Conservation (phyloP, 2,329 filamentous ascomycete genomes). For the Exophiala sp. region DNA sequence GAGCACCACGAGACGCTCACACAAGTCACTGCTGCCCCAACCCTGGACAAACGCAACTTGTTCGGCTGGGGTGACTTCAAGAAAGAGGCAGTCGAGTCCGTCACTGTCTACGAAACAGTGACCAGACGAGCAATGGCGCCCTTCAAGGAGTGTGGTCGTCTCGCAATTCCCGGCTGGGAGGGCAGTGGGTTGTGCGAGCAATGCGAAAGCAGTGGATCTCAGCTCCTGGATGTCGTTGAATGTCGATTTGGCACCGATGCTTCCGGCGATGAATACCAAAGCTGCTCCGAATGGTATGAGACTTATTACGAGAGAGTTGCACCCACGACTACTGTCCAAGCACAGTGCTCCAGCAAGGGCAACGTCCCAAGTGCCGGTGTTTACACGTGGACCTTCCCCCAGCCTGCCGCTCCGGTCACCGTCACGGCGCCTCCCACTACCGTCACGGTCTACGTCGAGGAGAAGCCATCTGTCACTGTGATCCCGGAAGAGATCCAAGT, state of each 20-base stretch:
- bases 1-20: constrained; percentile 11
- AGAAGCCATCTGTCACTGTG: not conserved
- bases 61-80: constrained; percentile 2
- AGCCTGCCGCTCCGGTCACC: constrained; percentile 10
- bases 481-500: constrained; percentile 6
- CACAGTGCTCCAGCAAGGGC: constrained; percentile 11
- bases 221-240: constrained; percentile 18
- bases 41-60: not conserved
- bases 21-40: constrained; percentile 8
- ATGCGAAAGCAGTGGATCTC: constrained; percentile 8
- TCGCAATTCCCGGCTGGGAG: constrained; percentile 16
- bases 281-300: constrained; percentile 15
- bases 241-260: constrained; percentile 13
- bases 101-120: constrained; percentile 15
- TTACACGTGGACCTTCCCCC: constrained; percentile 23
- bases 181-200: constrained; percentile 19
- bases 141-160: constrained; percentile 14
- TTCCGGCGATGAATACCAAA: constrained; percentile 7
- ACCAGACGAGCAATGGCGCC: constrained; percentile 13
- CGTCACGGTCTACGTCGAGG: constrained; percentile 11
- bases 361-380: constrained; percentile 10
- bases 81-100: not conserved
- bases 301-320: constrained; percentile 7
- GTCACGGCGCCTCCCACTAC: constrained; percentile 9
- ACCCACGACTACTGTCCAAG: constrained; percentile 12